A percentile compares a stretch with the other conserved stretches of the same genome.
Evolutionary conservation across 306 rosid genomes (phyloP).

Genomic region (Phaseolus lunatus): DNA sequence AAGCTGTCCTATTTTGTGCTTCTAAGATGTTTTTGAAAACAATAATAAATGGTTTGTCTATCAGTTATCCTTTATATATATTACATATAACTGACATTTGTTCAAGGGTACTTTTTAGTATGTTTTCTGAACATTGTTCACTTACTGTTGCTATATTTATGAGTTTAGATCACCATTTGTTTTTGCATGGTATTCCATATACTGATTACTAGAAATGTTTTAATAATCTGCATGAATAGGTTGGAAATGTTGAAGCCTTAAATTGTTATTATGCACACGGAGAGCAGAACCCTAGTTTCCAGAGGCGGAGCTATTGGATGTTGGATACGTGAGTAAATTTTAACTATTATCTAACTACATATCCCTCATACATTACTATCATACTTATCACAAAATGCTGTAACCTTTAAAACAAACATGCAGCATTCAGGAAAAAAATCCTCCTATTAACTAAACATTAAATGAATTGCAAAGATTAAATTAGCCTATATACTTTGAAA

Average conservation of each 20-base stretch:
- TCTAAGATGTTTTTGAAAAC: conserved; percentile 8
- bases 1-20: background rate
- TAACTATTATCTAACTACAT: conserved; percentile 27
- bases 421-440: conserved; percentile 13
- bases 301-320: conserved; percentile 98
- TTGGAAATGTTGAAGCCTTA: conserved; percentile 88
- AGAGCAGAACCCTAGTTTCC: conserved; percentile 82
- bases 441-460: conserved; percentile 32
- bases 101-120: background rate
- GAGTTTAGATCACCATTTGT: conserved; percentile 8
- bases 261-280: conserved; percentile 99
- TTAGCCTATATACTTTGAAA: conserved; percentile 33
- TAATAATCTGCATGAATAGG: conserved; percentile 62
- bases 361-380: background rate
- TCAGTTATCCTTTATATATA: background rate
- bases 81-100: conserved; percentile 18
- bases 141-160: conserved; percentile 20
- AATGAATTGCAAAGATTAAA: conserved; percentile 26
- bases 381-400: conserved; percentile 22
- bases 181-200: conserved; percentile 35
- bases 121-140: conserved; percentile 15
- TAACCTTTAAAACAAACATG: conserved; percentile 31
- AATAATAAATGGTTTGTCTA: background rate
- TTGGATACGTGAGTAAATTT: conserved; percentile 79
- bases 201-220: conserved; percentile 41